Base-by-base conservation (phyloP, 2,329 filamentous ascomycete genomes). In the Ceratocystiopsis sp. region DNA sequence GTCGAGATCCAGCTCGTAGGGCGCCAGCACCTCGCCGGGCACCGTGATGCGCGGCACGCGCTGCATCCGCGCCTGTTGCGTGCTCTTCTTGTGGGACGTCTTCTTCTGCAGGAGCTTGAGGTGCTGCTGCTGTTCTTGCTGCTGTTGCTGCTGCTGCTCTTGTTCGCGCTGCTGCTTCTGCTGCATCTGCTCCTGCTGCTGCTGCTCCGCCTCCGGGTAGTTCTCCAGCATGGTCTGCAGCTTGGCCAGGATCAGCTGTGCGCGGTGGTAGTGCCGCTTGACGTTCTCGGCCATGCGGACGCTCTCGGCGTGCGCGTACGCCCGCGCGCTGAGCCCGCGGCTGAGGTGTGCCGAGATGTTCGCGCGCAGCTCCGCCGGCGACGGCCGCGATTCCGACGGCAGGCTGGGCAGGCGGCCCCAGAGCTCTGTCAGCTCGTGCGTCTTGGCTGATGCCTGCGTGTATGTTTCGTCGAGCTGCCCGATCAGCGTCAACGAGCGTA, bases 401-500 rank as follows among this genome's bases (percentile, higher is more conserved):
- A 71, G 48, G 35, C 55, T 60, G 2, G 73, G 74, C 0, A 78
- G 65, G 48, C 64, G 64, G 25, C 68, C 70, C 69, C 76, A 80
- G 42, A 57, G 54, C 4, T 62, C 66, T 3, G 75, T 74, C 42
- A 79, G 62, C 17, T 73, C 64, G 53, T 80, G 58, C 3, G 80
- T 62, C 19, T 60, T 64, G 42, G 59, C 51, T 13, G 75, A 79
- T 9, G 71, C 67, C 40, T 74, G 61, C n/a, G 61, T 56, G 51
- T 80, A 77, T 15, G 59, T 64, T 49, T 69, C 56, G 56, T 80
- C 76, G 42, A 81, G 73, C 49, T 78, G 69, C 42, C 72, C 70
- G 47, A 82, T 76, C 35, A 80, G 63, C 4, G 73, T 78, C 38
- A 81, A 61, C 19, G 77, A 80, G 45, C 78, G 73, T 48, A 70